These are phyloP conservation scores for Trametes maxima DNA, from an alignment of 768 basidiomycete genomes.

Conservation along the genomic window DNA sequence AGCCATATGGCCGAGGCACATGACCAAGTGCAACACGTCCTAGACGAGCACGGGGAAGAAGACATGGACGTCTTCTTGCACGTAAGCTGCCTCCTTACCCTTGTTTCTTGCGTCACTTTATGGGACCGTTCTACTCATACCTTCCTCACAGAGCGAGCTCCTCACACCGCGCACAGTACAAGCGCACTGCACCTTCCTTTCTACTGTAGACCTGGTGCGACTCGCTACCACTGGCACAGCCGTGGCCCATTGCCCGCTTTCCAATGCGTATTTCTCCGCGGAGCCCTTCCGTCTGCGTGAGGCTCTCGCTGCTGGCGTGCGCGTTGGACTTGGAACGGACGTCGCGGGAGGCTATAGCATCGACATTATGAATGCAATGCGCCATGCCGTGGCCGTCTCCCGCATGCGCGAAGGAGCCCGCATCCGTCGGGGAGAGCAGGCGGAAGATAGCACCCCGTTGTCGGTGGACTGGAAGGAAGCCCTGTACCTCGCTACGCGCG, in stretches of 20 bases:
- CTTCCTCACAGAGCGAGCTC: conserved; percentile 52
- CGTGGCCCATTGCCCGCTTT: conserved; percentile 87
- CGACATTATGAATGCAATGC: conserved; percentile 80
- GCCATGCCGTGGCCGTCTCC: conserved; percentile 73
- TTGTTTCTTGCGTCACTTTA: not conserved
- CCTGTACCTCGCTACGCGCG: conserved; percentile 78
- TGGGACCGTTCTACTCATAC: not conserved
- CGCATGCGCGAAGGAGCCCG: conserved; percentile 64
- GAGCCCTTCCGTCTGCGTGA: conserved; percentile 70
- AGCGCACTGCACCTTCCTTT: conserved; percentile 88
- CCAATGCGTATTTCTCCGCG: conserved; percentile 85
- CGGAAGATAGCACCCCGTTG: conserved; percentile 33
- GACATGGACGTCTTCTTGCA: conserved; percentile 79
- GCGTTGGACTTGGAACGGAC: conserved; percentile 83
- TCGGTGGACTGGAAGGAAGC: conserved; percentile 82
- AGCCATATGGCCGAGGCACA: conserved; percentile 83
- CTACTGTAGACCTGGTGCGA: conserved; percentile 49
- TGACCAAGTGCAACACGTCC: conserved; percentile 77
- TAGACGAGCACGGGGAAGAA: conserved; percentile 54
- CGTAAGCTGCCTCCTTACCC: conserved; percentile 38
- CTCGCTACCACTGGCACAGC: conserved; percentile 56
- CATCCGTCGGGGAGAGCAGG: conserved; percentile 26
- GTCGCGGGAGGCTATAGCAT: conserved; percentile 84
- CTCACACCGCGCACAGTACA: conserved; percentile 70
- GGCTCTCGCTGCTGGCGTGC: conserved; percentile 62